Evolutionary conservation across 495 filamentous ascomycete species (phyloP), one percentile per base, ranked within the genome.

Genomic region (Lasiosphaeria miniovina): DNA sequence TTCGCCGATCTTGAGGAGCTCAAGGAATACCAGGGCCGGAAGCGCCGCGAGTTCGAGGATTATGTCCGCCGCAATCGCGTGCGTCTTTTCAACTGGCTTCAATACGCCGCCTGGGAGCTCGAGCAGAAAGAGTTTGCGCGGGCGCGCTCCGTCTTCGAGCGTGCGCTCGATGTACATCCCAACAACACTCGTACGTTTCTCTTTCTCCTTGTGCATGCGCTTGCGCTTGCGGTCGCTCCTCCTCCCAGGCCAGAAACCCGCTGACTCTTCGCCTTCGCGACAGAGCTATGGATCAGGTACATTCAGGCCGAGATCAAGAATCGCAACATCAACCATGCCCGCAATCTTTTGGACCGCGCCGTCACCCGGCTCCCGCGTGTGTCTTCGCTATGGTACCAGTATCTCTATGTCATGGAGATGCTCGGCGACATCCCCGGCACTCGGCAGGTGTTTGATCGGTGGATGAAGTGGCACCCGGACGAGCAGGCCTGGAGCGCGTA

Each of bases 31-130:
- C 94, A 98, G 68, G 93, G 91, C 54, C 85, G 94, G 55, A 97
- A 97, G 76, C 80, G 94, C 64, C 95, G 91, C 73, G 94, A 97
- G 68, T 98, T 96, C 67, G 94, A 98, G 73, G 90, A 96, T 80
- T 98, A 96, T 89, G 90, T 97, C 52, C 88, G 90, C 59, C 90
- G 95, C 54, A 97, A 98, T 69, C 77, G 93, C 65, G 82, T 98
- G 67, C 96, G 96, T 63, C 92, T 97, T 82, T 94, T 94, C 74
- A 98, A 98, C 72, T 98, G 94, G 94, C 91, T 96, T 86, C 88
- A 91, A 63, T 98, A 98, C 80, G 94, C 94, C 41, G 86, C 89
- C 60, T 98, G 91, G 91, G 94, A 98, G 73, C 80, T 98, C 36
- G 94, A 98, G 73, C 94, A 98, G 74, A 98, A 98, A 72, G 94